Evolutionary conservation across 2,329 filamentous ascomycete species (phyloP).

Genomic region (Colletotrichum cuscutae): DNA sequence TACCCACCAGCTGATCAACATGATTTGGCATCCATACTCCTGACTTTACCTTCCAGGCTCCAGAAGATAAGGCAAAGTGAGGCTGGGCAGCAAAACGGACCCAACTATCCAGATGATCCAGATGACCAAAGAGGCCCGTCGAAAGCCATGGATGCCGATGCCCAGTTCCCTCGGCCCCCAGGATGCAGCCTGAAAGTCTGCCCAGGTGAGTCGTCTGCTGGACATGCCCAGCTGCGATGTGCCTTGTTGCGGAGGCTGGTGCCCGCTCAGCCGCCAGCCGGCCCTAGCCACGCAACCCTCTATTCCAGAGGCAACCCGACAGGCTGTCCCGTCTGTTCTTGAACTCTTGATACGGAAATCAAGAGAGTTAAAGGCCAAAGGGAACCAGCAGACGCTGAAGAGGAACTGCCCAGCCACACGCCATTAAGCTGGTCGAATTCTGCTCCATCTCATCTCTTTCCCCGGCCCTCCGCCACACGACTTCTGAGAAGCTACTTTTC

Average conservation of each 20-base stretch:
- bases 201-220: slow-evolving; percentile 15
- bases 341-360: background rate
- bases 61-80: slow-evolving; percentile 10
- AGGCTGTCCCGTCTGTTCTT: background rate
- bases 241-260: slow-evolving; percentile 25
- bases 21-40: background rate
- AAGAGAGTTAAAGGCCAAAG: background rate
- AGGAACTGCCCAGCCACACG: background rate
- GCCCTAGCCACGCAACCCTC: background rate
- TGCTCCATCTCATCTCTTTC: slow-evolving; percentile 7
- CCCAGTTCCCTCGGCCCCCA: slow-evolving; percentile 17
- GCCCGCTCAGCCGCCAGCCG: slow-evolving; percentile 24
- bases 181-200: slow-evolving; percentile 27
- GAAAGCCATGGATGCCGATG: slow-evolving; percentile 22
- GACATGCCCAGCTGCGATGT: slow-evolving; percentile 20
- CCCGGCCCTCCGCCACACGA: background rate
- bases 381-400: background rate
- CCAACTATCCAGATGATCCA: background rate
- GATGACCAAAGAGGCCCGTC: slow-evolving; percentile 19
- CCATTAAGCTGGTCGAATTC: background rate
- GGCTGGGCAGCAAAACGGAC: background rate
- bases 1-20: background rate
- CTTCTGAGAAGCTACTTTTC: background rate
- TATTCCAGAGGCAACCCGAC: slow-evolving; percentile 11
- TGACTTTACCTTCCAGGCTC: background rate